Conservation (phyloP, 495 filamentous ascomycete genomes). For the Lasiosphaeriaceae sp. region DNA sequence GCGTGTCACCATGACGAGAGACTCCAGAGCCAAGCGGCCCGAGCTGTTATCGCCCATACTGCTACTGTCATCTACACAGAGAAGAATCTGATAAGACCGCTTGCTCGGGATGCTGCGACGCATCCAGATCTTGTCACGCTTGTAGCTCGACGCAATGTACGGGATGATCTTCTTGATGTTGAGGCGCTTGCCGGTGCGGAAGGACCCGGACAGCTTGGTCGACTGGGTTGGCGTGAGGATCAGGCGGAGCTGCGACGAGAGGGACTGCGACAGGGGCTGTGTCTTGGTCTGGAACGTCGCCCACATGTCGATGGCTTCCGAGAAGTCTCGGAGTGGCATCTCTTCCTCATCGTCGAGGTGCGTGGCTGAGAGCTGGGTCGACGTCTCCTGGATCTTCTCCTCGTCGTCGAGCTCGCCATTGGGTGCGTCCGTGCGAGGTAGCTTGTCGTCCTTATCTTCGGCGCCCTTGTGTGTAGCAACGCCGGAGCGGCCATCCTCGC, state of each 20-base stretch:
- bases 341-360: slow-evolving; percentile 52
- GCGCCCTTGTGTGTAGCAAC: slow-evolving; percentile 48
- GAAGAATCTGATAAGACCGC: slow-evolving; percentile 91
- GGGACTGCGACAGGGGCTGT: slow-evolving; percentile 74
- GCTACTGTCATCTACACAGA: slow-evolving; percentile 93
- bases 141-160: slow-evolving; percentile 95
- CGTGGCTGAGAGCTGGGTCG: slow-evolving; percentile 67
- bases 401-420: slow-evolving; percentile 37
- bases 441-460: slow-evolving; percentile 34
- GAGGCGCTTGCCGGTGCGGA: slow-evolving; percentile 94
- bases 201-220: slow-evolving; percentile 94
- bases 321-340: slow-evolving; percentile 31
- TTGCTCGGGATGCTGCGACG: slow-evolving; percentile 85
- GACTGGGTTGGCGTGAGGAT: slow-evolving; percentile 92
- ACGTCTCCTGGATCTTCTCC: slow-evolving; percentile 66
- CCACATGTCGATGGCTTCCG: slow-evolving; percentile 78
- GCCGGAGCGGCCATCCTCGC: slow-evolving; percentile 39
- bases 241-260: slow-evolving; percentile 91
- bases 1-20: slow-evolving; percentile 81
- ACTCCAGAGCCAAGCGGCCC: slow-evolving; percentile 74
- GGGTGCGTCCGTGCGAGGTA: slow-evolving; percentile 27
- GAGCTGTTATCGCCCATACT: slow-evolving; percentile 74
- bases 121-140: slow-evolving; percentile 99
- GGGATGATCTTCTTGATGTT: slow-evolving; percentile 99
- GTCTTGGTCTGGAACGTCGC: slow-evolving; percentile 76